Evolutionary conservation across 2,329 filamentous ascomycete species (phyloP), one percentile per base, ranked within the genome.

Genomic region (Aspergillus puulaauensis): DNA sequence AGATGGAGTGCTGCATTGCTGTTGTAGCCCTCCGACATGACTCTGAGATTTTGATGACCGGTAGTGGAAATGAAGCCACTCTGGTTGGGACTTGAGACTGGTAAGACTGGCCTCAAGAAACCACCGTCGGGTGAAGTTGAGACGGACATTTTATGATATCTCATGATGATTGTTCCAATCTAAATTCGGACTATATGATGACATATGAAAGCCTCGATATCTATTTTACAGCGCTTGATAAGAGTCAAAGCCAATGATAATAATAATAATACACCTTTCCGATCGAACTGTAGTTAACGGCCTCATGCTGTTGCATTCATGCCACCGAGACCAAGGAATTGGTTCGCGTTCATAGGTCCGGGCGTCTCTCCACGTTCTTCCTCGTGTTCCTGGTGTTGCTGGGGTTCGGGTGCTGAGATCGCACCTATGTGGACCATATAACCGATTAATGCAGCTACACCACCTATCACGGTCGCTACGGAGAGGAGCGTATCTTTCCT

Each of bases 401-500:
- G 54, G 27, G 58, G 46, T 17, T 54, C 51, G 7, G 40, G 51
- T 1, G 47, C 35, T 6, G 60, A 52, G 19, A 73, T 57, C 17
- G 73, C 52, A 2, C 75, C 75, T 19, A 66, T 61, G 35, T 72
- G 66, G 6, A 71, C 54, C 67, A 75, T 65, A 55, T 77, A 77
- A 17, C 73, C 72, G 37, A 75, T 61, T 47, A 77, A 62, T 27
- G 73, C 67, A 12, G 68, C 71, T 39, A 73, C 47, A 4, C 72
- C 73, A 17, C 68, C 72, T 44, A 70, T 64, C 12, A 71, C 73
- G 11, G 72, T 64, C 19, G 67, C 74, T 33, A 75, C 66, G 4
- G 75, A 76, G 2, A 73, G 52, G 47, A 71, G 68, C 21, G 73
- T 61, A 52, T 77, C 75, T 44, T 67, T 71, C 41, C 69, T 71